Percentiles rank a stretch among this genome's conserved stretches.
These are phyloP conservation scores for Setomelanomma holmii DNA, from an alignment of 2,329 filamentous ascomycete species.

Conservation along the genomic window DNA sequence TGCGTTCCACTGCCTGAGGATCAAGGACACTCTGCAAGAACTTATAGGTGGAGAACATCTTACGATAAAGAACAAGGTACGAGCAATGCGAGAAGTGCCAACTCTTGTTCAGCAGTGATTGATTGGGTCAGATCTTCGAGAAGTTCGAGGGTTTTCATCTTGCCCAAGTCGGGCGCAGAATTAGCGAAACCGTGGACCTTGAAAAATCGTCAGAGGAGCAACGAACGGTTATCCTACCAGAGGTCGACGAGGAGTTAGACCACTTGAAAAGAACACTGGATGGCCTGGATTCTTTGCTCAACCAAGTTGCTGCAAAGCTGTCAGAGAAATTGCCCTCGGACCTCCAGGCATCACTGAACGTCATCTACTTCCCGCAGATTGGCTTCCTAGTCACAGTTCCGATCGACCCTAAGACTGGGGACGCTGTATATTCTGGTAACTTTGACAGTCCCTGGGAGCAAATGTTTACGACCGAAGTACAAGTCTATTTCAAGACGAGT, in stretches of 20 bases:
- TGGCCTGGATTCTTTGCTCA: slow-evolving; percentile 77
- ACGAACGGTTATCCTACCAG: slow-evolving; percentile 74
- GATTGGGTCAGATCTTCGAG: slow-evolving; percentile 60
- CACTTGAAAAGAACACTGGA: slow-evolving; percentile 78
- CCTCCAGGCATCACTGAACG: slow-evolving; percentile 66
- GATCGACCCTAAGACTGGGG: slow-evolving; percentile 64
- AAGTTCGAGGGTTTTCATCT: slow-evolving; percentile 67
- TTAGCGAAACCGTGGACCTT: slow-evolving; percentile 79
- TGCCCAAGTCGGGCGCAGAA: slow-evolving; percentile 71
- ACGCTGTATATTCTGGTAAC: slow-evolving; percentile 68
- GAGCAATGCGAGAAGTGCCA: neutral
- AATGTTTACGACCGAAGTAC: slow-evolving; percentile 74
- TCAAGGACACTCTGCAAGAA: slow-evolving; percentile 69
- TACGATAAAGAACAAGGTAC: slow-evolving; percentile 62
- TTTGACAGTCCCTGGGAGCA: slow-evolving; percentile 73
- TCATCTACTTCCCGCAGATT: slow-evolving; percentile 89
- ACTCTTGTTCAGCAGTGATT: neutral
- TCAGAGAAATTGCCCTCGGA: slow-evolving; percentile 67
- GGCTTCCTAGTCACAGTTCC: slow-evolving; percentile 85
- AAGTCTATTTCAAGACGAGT: slow-evolving; percentile 85
- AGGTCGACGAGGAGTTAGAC: slow-evolving; percentile 78
- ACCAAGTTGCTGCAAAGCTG: slow-evolving; percentile 70
- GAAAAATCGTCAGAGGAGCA: slow-evolving; percentile 74
- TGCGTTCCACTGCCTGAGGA: slow-evolving; percentile 71
- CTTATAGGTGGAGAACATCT: slow-evolving; percentile 62